Base-by-base conservation (phyloP, 2,329 filamentous ascomycete genomes). In the Coniella lustricola region DNA sequence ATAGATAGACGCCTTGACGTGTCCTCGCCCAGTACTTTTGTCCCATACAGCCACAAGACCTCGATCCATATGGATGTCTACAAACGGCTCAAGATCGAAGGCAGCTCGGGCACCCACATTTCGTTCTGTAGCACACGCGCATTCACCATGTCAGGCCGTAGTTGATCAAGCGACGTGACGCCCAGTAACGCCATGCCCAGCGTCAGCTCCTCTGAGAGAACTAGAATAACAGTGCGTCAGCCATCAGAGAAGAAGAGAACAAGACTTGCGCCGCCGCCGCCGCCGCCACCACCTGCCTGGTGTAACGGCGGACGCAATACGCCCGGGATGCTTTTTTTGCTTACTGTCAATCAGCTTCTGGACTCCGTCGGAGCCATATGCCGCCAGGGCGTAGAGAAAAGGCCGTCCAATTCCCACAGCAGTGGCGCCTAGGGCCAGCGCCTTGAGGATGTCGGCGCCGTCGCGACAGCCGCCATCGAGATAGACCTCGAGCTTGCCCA, bases 391-490 rank as follows among this genome's bases (percentile, higher is more conserved):
- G 29, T 46, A 54, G 20, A 54, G 47, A 38, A 51, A 54, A 3
- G 53, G 51, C 38, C 53, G 43, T 9, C 76, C 76, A 21, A 79
- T 62, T 0, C 75, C 75, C 1, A 72, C 75, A 1, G 73, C 74
- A 18, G 67, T 77, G 0, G 74, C 76, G 0, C 76, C 76, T 3
- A 79, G 55, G 18, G 72, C 74, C 14, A 79, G 57, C 2, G 73
- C 74, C 53, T 79, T 79, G 37, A 80, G 64, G 1, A 78, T 71
- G 54, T 81, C 77, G 0, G 75, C 73, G 0, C 77, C 77, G 21
- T 75, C 65, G 32, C 72, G 68, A 25, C 81, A 69, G 0, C 77
- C 77, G 3, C 76, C 75, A 47, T 81, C 77, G 4, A 80, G 61
- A 46, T 71, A 73, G 2, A 81, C 69, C 56, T 79, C 72, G 55